These are phyloP conservation scores for Calonectria ilicicola DNA, from an alignment of 2,329 filamentous ascomycete species.

Conservation along the genomic window DNA sequence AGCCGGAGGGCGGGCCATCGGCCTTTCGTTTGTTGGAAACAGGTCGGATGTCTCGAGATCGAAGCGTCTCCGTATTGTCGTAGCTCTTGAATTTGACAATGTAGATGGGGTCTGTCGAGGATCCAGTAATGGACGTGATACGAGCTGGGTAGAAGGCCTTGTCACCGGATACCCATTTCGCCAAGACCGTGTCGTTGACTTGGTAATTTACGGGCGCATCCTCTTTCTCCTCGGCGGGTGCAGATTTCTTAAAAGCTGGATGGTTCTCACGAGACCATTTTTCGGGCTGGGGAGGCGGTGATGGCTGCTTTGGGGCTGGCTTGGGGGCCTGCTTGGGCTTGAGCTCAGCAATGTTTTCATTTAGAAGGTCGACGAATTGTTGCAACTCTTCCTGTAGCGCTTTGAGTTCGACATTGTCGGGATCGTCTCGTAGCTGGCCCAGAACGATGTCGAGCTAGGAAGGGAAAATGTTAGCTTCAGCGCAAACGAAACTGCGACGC, in stretches of 20 bases:
- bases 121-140: constrained; percentile 94
- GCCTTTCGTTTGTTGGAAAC: constrained; percentile 87
- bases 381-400: constrained; percentile 84
- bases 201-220: constrained; percentile 71
- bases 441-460: constrained; percentile 81
- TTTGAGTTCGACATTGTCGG: constrained; percentile 82
- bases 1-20: constrained; percentile 75
- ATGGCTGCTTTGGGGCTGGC: constrained; percentile 56
- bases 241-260: constrained; percentile 75
- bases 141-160: constrained; percentile 91
- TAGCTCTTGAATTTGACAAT: constrained; percentile 96
- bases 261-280: constrained; percentile 88
- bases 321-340: constrained; percentile 64
- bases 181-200: constrained; percentile 90
- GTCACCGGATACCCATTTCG: constrained; percentile 92
- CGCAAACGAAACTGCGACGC: background rate
- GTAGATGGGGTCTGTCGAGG: constrained; percentile 90
- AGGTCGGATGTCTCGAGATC: constrained; percentile 86
- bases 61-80: constrained; percentile 83
- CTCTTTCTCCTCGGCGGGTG: constrained; percentile 62
- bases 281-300: constrained; percentile 68
- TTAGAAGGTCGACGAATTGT: constrained; percentile 82
- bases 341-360: constrained; percentile 85
- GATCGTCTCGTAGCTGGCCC: constrained; percentile 81
- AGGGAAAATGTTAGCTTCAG: constrained; percentile 34